Base-by-base conservation (phyloP, 768 basidiomycete species). In the Tylopilus sp. region DNA sequence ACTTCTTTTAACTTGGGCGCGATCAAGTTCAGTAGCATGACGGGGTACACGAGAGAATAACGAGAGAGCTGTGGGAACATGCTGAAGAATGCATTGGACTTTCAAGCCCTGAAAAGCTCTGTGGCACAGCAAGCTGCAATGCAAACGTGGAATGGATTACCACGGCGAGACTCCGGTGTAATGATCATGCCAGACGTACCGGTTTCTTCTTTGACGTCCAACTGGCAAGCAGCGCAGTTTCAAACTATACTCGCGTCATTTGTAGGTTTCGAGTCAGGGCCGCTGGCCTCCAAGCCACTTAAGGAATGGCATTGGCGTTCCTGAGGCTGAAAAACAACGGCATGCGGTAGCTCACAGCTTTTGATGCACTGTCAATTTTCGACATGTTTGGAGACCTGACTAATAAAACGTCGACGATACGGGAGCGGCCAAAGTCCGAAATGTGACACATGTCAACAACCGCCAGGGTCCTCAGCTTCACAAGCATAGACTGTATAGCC, bases 1-100 rank as follows among this genome's bases (percentile, higher is more conserved):
- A 20, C 10, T 26, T 41, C 43, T 23, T 48, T 54, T 43, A 53
- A 21, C n/a, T 28, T 43, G 1, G 57, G 48, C 5, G 44, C 18
- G 33, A 55, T 25, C 39, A 48, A 20, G 12, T 35, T 30, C 1
- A 53, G 40, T 2, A 48, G 6, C 57, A 60, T 60, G 52, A 43
- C 12, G 12, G 51, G 60, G 18, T 52, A 44, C 20, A 31, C n/a
- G 4, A 50, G 50, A 18, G 48, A 45, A 40, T 51, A 44, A n/a
- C 6, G 52, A 26, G 56, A 48, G 31, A 39, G 33, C 12, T 23
- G 47, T 18, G 50, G 53, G 31, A 52, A 56, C 48, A 23, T 48
- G 42, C 4, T 11, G 35, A 9, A n/a, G 20, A 21, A 28, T 13
- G 1, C n/a, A 17, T 25, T 17, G 22, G 25, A 26, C 30, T 25